Conservation (phyloP, 1,284 basidiomycete species). For the Ceratobasidium sp. region DNA sequence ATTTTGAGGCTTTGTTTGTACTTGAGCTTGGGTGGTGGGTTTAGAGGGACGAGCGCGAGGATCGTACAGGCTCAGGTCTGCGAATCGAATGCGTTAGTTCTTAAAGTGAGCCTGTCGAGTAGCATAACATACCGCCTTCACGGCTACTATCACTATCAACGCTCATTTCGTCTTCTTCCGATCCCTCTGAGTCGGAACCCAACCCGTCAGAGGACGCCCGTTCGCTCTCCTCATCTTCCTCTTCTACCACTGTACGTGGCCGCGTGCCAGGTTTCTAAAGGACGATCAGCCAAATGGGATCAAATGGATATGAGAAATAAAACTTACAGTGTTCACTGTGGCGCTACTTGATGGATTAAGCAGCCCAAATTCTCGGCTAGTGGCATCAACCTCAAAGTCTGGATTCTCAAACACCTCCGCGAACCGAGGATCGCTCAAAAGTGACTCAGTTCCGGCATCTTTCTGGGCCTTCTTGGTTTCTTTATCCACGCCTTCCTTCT, state of each 20-base stretch:
- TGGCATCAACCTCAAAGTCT: conserved; percentile 94
- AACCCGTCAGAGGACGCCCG: conserved; percentile 79
- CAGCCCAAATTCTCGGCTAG: conserved; percentile 87
- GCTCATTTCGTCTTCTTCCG: conserved; percentile 54
- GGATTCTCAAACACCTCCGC: conserved; percentile 92
- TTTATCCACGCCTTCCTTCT: conserved; percentile 48
- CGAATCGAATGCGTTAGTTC: conserved; percentile 41
- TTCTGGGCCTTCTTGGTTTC: conserved; percentile 54
- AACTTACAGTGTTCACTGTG: conserved; percentile 12
- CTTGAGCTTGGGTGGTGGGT: conserved; percentile 19
- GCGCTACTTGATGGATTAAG: conserved; percentile 77
- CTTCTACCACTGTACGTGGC: conserved; percentile 82
- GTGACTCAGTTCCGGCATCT: conserved; percentile 61
- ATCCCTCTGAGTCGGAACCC: conserved; percentile 55
- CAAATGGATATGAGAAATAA: conserved; percentile 4
- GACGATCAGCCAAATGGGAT: conserved; percentile 35
- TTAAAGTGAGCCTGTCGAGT: not conserved
- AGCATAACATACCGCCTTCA: conserved; percentile 56
- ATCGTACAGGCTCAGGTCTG: conserved; percentile 55
- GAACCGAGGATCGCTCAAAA: conserved; percentile 93
- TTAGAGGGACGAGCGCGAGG: conserved; percentile 54
- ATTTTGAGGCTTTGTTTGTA: not conserved
- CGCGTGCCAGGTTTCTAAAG: conserved; percentile 52
- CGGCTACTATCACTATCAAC: conserved; percentile 62
- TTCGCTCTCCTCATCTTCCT: conserved; percentile 91